phyloP scores from a whole-genome alignment of 441 rosid genomes.

The Adansonia madagascariensis region DNA sequence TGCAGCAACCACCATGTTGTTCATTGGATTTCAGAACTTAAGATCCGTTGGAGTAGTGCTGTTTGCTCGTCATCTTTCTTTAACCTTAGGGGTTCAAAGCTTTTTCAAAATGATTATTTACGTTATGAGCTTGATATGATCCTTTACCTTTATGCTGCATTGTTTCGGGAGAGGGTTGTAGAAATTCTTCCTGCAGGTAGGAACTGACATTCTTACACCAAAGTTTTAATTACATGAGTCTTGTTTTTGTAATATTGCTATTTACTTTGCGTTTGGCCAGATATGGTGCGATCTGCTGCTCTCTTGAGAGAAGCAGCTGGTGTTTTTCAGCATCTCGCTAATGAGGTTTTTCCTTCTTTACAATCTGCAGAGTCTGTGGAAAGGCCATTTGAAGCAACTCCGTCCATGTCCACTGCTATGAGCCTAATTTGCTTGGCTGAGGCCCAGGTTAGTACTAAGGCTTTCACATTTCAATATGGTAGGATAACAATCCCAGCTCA shows the following conservation, averaged over 20 bases:
- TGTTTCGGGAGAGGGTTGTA: constrained; percentile 69
- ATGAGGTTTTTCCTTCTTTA: constrained; percentile 56
- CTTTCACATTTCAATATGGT: background rate
- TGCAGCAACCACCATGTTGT: constrained; percentile 40
- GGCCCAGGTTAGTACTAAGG: constrained; percentile 64
- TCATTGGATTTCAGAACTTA: constrained; percentile 52
- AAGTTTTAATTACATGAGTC: background rate
- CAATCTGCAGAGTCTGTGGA: constrained; percentile 42
- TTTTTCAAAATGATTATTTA: constrained; percentile 58
- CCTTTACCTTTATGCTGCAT: constrained; percentile 58
- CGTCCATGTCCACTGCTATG: constrained; percentile 52
- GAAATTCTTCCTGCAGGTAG: constrained; percentile 62
- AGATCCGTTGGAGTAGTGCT: constrained; percentile 75
- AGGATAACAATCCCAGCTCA: background rate
- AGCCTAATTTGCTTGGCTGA: constrained; percentile 79
- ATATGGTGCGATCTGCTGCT: constrained; percentile 57
- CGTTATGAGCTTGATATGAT: constrained; percentile 69
- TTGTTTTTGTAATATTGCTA: constrained; percentile 10
- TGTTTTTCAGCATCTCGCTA: constrained; percentile 61
- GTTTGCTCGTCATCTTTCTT: constrained; percentile 54
- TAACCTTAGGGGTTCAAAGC: constrained; percentile 59
- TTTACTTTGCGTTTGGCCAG: constrained; percentile 37
- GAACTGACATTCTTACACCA: constrained; percentile 13
- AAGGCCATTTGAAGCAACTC: constrained; percentile 64
- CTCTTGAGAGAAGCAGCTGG: constrained; percentile 82